A percentile compares a stretch with the other conserved stretches of the same genome.
Conservation (phyloP, 352 stramenopile species). For the Phytophthora idaei region DNA sequence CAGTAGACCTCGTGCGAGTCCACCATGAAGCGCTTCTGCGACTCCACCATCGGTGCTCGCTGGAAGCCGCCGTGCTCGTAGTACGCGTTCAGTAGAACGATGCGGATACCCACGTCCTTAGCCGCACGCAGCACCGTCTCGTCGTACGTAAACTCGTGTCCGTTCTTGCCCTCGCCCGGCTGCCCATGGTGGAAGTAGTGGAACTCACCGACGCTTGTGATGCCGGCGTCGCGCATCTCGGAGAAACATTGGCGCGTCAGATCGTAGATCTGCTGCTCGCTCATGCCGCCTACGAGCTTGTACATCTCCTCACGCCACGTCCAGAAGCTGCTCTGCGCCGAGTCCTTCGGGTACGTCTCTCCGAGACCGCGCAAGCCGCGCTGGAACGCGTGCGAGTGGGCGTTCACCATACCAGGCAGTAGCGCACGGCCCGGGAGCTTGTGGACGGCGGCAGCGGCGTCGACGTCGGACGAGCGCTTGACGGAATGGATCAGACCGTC, state of each 20-base stretch:
- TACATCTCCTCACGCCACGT: conserved; percentile 88
- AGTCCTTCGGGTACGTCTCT: conserved; percentile 70
- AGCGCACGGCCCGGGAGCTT: conserved; percentile 56
- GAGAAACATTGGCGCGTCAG: conserved; percentile 79
- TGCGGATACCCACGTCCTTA: conserved; percentile 67
- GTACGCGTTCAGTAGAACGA: conserved; percentile 79
- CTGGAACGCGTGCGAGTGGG: conserved; percentile 85
- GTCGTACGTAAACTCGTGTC: conserved; percentile 68
- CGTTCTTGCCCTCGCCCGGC: conserved; percentile 38
- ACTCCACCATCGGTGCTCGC: conserved; percentile 56
- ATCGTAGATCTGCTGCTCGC: conserved; percentile 61
- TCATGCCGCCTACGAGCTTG: conserved; percentile 75
- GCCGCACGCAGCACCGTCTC: conserved; percentile 69
- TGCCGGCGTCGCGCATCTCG: conserved; percentile 77
- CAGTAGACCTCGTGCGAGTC: conserved; percentile 71
- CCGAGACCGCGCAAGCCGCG: conserved; percentile 71
- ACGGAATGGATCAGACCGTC: conserved; percentile 57
- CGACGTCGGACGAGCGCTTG: conserved; percentile 8
- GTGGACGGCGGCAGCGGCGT: conserved; percentile 20
- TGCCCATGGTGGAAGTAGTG: conserved; percentile 81
- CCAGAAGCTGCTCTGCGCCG: conserved; percentile 69
- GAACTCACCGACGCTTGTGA: conserved; percentile 82
- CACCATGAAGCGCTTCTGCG: conserved; percentile 78
- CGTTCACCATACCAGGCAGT: conserved; percentile 78
- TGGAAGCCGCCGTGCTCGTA: conserved; percentile 78